Base-by-base conservation (phyloP, 108 stramenopile species). In the Hondaea fermentalgiana region DNA sequence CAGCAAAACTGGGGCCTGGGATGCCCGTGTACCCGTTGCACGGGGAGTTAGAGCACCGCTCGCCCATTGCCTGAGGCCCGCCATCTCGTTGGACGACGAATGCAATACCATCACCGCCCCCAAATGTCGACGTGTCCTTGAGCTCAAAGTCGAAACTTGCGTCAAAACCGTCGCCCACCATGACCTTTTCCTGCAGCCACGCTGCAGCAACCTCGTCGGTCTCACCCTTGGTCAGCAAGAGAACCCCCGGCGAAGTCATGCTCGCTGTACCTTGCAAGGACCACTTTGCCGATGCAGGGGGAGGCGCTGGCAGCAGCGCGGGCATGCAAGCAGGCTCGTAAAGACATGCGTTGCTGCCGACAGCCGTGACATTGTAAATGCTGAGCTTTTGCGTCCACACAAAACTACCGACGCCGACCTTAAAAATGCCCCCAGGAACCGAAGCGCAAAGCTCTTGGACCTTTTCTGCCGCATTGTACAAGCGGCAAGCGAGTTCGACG, bases 401-500 rank as follows among this genome's bases (percentile, higher is more conserved):
- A 53, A 83, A 83, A 23, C 25, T 53, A 35, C 45, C 45, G n/a
- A 83, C 51, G 76, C 49, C 45, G 1, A 83, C 51, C 76, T 83
- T 47, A 17, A 83, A 47, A 28, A 83, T n/a, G 28, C 76, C 76
- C 19, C 25, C 45, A 0, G 76, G 45, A 12, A 83, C 51, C n/a
- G 49, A 53, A 12, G 49, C 76, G 28, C 76, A 83, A 6, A 83
- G 76, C 3, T 47, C 10, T 23, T 53, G 51, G 76, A 47, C 49
- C 5, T 83, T 83, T 83, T 83, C 76, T 6, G 76, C 76, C 19
- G 76, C 76, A 23, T 83, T 83, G 76, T 83, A 83, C 19, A 83
- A 45, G n/a, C 76, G 76, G 76, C 76, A 83, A 55, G 76, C 76
- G 6, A 53, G 76, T 23, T 83, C 76, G 19, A 23, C 49, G n/a